phyloP scores from a whole-genome alignment of 371 early-diverging fungal genomes.

The Haplosporangium sp. region DNA sequence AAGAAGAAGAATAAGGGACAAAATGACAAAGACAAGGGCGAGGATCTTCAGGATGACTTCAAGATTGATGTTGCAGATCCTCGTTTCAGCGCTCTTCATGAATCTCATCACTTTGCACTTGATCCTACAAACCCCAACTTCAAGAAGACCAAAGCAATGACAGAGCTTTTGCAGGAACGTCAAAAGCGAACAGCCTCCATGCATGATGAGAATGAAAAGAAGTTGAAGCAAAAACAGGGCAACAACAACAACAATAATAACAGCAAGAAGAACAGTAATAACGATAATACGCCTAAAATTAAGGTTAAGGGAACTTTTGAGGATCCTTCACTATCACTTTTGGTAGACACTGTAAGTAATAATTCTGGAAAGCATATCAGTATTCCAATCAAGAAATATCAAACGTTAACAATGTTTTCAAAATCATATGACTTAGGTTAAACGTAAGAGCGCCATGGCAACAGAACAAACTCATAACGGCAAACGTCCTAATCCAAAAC shows the following conservation, averaged over 20 bases:
- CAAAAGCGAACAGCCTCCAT: slow-evolving; percentile 62
- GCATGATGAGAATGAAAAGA: slow-evolving; percentile 45
- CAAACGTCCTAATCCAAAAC: slow-evolving; percentile 39
- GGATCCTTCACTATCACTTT: slow-evolving; percentile 60
- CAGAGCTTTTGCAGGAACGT: slow-evolving; percentile 79
- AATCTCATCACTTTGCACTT: slow-evolving; percentile 91
- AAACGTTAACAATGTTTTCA: not conserved
- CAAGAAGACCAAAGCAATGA: slow-evolving; percentile 95
- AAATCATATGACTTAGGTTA: slow-evolving; percentile 46
- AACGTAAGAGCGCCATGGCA: slow-evolving; percentile 68
- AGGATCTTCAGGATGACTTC: slow-evolving; percentile 82
- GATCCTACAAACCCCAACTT: slow-evolving; percentile 96
- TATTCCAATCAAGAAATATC: not conserved
- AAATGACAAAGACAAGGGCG: slow-evolving; percentile 61
- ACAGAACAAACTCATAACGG: slow-evolving; percentile 51
- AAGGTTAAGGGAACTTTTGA: slow-evolving; percentile 43
- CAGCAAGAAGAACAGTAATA: slow-evolving; percentile 28
- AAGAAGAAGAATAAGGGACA: slow-evolving; percentile 63
- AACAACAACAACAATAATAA: slow-evolving; percentile 19
- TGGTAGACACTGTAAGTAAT: slow-evolving; percentile 64
- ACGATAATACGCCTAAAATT: slow-evolving; percentile 18
- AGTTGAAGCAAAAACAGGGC: slow-evolving; percentile 24
- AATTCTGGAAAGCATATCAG: not conserved
- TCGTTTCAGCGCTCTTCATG: slow-evolving; percentile 86
- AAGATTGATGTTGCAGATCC: slow-evolving; percentile 87